Percentiles rank a stretch among this genome's conserved stretches.
Evolutionary conservation across 2,329 filamentous ascomycete species (phyloP).

Genomic region (Aspergillus ibericus): DNA sequence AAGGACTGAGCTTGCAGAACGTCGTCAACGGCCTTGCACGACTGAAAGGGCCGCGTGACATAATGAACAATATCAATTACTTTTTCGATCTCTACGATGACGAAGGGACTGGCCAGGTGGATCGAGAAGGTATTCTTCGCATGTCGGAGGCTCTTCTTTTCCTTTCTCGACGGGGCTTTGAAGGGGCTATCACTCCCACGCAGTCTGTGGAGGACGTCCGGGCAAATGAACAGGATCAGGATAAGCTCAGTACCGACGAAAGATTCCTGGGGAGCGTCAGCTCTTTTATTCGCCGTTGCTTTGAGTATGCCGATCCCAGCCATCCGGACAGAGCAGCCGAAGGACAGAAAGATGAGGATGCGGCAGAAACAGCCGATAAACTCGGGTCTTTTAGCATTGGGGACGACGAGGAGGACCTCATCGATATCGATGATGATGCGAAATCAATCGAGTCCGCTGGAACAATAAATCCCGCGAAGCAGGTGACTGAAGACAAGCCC

Average conservation of each 20-base stretch:
- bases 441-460: slow-evolving; percentile 27
- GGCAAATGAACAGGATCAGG: slow-evolving; percentile 39
- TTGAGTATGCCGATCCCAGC: slow-evolving; percentile 96
- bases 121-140: slow-evolving; percentile 88
- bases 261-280: slow-evolving; percentile 89
- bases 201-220: slow-evolving; percentile 58
- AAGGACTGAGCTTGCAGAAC: slow-evolving; percentile 82
- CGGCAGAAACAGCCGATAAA: slow-evolving; percentile 36
- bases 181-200: slow-evolving; percentile 69
- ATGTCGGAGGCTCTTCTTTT: slow-evolving; percentile 95
- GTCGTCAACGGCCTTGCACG: slow-evolving; percentile 87
- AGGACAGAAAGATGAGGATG: slow-evolving; percentile 28
- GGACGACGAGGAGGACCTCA: slow-evolving; percentile 58
- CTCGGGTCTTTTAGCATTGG: slow-evolving; percentile 71
- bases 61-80: slow-evolving; percentile 96
- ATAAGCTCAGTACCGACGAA: slow-evolving; percentile 69
- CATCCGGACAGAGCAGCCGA: slow-evolving; percentile 56
- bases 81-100: slow-evolving; percentile 98
- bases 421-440: slow-evolving; percentile 40
- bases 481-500: slow-evolving; percentile 21
- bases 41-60: slow-evolving; percentile 90
- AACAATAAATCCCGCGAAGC: slow-evolving; percentile 14
- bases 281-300: slow-evolving; percentile 92
- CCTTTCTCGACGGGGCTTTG: slow-evolving; percentile 82
- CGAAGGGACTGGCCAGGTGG: slow-evolving; percentile 83